phyloP scores from a whole-genome alignment of 1,139 yeast genomes.

The Candida mesenterica region DNA sequence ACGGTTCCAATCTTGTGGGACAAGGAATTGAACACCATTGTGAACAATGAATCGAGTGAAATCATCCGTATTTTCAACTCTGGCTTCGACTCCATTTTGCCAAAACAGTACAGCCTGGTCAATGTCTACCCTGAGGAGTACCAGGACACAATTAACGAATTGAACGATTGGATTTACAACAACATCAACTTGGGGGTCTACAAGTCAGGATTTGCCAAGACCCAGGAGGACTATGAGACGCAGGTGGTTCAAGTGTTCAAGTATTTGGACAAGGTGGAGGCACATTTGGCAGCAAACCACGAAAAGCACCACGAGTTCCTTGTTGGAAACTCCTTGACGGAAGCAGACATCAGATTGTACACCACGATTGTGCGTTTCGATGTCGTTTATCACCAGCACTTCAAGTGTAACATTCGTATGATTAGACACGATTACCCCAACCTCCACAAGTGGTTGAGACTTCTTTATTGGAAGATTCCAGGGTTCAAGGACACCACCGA shows the following conservation, averaged over 20 bases:
- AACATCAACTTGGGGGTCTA: constrained; percentile 92
- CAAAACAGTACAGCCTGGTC: constrained; percentile 46
- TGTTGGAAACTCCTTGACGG: constrained; percentile 70
- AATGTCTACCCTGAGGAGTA: constrained; percentile 63
- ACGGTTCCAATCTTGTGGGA: constrained; percentile 97
- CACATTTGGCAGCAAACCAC: constrained; percentile 50
- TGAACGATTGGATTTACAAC: constrained; percentile 84
- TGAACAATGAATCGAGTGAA: constrained; percentile 86
- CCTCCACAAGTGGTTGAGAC: constrained; percentile 75
- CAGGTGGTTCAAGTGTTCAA: constrained; percentile 67
- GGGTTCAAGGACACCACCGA: constrained; percentile 79
- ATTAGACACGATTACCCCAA: constrained; percentile 80
- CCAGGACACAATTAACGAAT: constrained; percentile 61
- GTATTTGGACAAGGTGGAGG: constrained; percentile 75
- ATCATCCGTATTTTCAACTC: constrained; percentile 80
- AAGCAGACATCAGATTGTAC: constrained; percentile 84
- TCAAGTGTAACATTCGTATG: constrained; percentile 85
- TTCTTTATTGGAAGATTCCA: constrained; percentile 80
- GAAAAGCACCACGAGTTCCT: constrained; percentile 43
- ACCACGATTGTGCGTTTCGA: constrained; percentile 85
- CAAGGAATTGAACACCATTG: constrained; percentile 74
- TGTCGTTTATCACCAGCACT: constrained; percentile 89
- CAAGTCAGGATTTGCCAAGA: constrained; percentile 87
- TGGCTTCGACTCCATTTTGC: constrained; percentile 49
- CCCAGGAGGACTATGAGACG: constrained; percentile 76